Conservation (phyloP, 2,329 filamentous ascomycete genomes). For the Colletotrichum spinosum region DNA sequence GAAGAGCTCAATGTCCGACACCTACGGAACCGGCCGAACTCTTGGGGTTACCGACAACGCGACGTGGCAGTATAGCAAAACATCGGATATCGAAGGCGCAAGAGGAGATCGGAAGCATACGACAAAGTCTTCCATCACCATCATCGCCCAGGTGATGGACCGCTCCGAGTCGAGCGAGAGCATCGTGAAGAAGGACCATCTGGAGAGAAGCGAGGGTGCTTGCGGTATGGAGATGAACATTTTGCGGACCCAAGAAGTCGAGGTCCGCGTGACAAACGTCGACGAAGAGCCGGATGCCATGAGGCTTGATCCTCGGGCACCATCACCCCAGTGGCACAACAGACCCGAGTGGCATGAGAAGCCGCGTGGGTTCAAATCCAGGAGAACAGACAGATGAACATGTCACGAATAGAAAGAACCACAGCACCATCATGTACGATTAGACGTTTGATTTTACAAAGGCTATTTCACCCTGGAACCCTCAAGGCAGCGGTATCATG, state of each 20-base stretch:
- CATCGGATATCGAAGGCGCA: conserved; percentile 3
- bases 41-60: not conserved
- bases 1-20: not conserved
- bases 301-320: conserved; percentile 8
- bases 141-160: conserved; percentile 1
- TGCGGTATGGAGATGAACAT: conserved; percentile 23
- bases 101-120: not conserved
- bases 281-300: conserved; percentile 4
- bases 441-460: not conserved
- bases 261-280: conserved; percentile 14
- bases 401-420: no score
- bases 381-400: not conserved
- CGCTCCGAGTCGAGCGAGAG: conserved; percentile 26
- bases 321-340: conserved; percentile 26
- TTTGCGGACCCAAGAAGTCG: conserved; percentile 20
- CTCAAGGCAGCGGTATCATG: not conserved
- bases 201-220: not conserved
- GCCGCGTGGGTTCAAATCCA: not conserved
- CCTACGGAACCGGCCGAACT: not conserved
- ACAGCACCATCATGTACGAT: not conserved
- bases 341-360: conserved; percentile 22
- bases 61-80: conserved; percentile 24
- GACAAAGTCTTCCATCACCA: conserved; percentile 5
- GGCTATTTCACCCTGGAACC: no score
- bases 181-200: conserved; percentile 4